Base-by-base conservation (phyloP, 805 yeast genomes). In the Kodamaea hsintzibuensis region DNA sequence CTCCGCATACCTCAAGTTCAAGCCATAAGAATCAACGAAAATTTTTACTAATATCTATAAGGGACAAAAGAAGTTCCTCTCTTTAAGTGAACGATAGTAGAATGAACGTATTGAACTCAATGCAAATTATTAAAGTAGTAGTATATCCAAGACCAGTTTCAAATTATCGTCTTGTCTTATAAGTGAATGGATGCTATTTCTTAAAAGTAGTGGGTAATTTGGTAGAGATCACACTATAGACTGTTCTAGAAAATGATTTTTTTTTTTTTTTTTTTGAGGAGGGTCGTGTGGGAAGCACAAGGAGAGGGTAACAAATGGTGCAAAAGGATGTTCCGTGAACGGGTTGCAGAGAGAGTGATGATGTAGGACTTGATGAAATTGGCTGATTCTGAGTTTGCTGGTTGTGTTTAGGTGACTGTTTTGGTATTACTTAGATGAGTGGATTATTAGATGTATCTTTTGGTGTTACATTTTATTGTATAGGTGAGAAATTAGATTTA, bases 1-100 rank as follows among this genome's bases (percentile, higher is more conserved):
- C 35, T 35, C 30, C 52, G 33, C 52, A 49, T 49, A 16, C 35
- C 7, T 43, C n/a, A 33, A 14, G 7, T 13, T 43, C 22, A 33
- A 33, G 19, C 18, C 33, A 25, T 16, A 38, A 35, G 46, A 22
- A 38, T 38, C 44, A 17, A 19, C 44, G 44, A 40, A 35, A 47
- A 47, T 12, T 18, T 22, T 47, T 25, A 47, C 30, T 22, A 22
- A 22, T 22, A 22, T 22, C 25, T 22, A 22, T 22, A 22, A 22
- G 6, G 25, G 25, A 22, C 25, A 4, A 22, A 22, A 22, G 25
- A 22, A 4, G 25, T 22, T 4, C 25, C 25, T 22, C 6, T 22
- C 35, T 30, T 30, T 9, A 30, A 30, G 8, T 30, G 35, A 30
- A 2, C 35, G 35, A 16, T 42, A 17, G 50, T 38, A 16, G 42